Percentiles rank a stretch among this genome's conserved stretches.
Conservation (phyloP, 306 rosid species). For the Vigna nakashimae region DNA sequence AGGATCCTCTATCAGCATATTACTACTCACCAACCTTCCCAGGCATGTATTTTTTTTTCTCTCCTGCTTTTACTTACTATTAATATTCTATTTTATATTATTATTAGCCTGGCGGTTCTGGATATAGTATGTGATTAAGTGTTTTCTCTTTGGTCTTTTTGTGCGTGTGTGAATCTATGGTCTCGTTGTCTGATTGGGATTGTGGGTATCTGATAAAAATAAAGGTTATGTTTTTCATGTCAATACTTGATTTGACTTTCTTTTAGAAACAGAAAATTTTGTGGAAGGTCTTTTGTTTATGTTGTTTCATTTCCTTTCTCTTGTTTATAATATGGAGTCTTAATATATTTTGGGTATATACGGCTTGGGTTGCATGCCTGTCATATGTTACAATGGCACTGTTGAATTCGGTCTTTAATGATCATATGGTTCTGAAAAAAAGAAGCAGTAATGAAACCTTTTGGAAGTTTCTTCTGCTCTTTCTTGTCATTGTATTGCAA, state of each 20-base stretch:
- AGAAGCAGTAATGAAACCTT: background rate
- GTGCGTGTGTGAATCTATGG: background rate
- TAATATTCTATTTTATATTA: background rate
- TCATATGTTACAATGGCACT: background rate
- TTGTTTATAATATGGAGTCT: background rate
- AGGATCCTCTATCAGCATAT: background rate
- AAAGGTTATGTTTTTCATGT: background rate
- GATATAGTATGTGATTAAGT: background rate
- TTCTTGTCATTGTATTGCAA: background rate
- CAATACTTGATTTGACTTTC: background rate
- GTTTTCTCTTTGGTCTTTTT: background rate
- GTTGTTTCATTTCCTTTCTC: slow-evolving; percentile 5
- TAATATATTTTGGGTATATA: background rate
- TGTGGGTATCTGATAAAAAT: background rate
- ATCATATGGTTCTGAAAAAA: background rate
- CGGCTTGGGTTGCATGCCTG: background rate
- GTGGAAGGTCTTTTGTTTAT: background rate
- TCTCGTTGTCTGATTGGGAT: background rate
- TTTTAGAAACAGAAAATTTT: background rate
- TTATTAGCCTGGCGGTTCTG: background rate
- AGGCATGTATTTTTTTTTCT: background rate
- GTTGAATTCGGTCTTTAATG: background rate
- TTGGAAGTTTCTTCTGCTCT: slow-evolving; percentile 1
- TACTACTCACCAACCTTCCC: background rate
- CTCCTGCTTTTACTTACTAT: background rate